Conservation (phyloP, 352 stramenopile genomes). For the Phytophthora colocasiae region DNA sequence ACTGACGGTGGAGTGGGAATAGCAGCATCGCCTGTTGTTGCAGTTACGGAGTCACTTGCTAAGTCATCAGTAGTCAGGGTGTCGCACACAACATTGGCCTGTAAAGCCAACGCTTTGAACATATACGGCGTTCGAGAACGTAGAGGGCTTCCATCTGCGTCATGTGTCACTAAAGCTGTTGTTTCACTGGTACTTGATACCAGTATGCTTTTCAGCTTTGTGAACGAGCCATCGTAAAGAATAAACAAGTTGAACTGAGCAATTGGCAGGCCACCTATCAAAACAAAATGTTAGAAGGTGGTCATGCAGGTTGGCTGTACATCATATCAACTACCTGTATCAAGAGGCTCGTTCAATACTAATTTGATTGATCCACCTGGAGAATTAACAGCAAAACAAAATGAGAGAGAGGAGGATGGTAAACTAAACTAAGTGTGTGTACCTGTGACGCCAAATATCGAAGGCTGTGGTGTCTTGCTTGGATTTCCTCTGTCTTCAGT, state of each 20-base stretch:
- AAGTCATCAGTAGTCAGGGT: conserved; percentile 29
- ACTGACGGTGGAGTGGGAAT: conserved; percentile 36
- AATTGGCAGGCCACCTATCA: conserved; percentile 40
- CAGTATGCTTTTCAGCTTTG: conserved; percentile 36
- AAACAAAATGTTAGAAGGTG: neutral
- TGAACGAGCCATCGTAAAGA: conserved; percentile 17
- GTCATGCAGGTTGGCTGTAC: no score
- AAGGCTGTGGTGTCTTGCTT: conserved; percentile 48
- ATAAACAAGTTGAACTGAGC: conserved; percentile 43
- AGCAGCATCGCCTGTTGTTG: conserved; percentile 32
- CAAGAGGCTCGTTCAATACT: conserved; percentile 39
- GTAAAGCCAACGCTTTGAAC: conserved; percentile 54
- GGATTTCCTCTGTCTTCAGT: conserved; percentile 36
- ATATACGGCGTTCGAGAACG: conserved; percentile 39
- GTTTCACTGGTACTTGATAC: conserved; percentile 21
- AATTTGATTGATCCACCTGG: conserved; percentile 46
- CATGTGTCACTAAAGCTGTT: conserved; percentile 23
- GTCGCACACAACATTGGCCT: conserved; percentile 48
- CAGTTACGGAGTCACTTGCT: conserved; percentile 40
- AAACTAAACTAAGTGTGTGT: conserved; percentile 1
- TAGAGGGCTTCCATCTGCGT: conserved; percentile 26
- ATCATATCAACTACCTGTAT: conserved; percentile 38
- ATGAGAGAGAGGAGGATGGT: neutral
- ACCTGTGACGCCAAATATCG: conserved; percentile 50
- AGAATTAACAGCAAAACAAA: neutral